Conservation (phyloP, 2,329 filamentous ascomycete species). For the Sporothrix dimorphospora region DNA sequence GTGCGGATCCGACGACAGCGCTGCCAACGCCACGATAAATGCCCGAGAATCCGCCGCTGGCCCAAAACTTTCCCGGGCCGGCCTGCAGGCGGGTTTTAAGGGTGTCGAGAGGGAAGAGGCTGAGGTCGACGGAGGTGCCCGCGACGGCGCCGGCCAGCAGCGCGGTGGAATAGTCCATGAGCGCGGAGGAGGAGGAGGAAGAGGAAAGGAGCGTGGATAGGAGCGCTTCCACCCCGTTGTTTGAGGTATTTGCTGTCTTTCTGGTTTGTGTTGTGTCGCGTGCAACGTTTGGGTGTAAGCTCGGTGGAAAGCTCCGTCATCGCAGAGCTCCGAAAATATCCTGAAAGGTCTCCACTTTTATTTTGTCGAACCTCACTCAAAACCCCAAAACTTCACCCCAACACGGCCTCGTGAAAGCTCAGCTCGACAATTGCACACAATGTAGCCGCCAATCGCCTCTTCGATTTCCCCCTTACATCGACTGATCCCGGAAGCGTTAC, state of each 20-base stretch:
- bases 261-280: background rate
- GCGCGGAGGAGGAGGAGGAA: background rate
- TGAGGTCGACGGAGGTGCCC: constrained; percentile 94
- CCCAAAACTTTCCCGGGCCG: constrained; percentile 65
- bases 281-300: background rate
- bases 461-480: background rate
- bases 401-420: background rate
- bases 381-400: background rate
- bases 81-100: constrained; percentile 97
- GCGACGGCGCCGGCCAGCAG: constrained; percentile 84
- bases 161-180: constrained; percentile 59
- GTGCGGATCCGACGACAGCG: constrained; percentile 87
- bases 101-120: constrained; percentile 96
- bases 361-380: background rate
- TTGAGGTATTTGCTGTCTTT: background rate
- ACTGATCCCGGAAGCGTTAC: background rate
- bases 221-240: background rate
- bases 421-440: background rate
- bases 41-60: constrained; percentile 83
- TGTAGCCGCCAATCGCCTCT: background rate
- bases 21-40: constrained; percentile 93
- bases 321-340: constrained; percentile 12
- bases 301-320: constrained; percentile 12
- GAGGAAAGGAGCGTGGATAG: background rate
- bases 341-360: constrained; percentile 20